These are phyloP conservation scores for Boeremia lycopersici DNA, from an alignment of 2,329 filamentous ascomycete species.

Conservation along the genomic window DNA sequence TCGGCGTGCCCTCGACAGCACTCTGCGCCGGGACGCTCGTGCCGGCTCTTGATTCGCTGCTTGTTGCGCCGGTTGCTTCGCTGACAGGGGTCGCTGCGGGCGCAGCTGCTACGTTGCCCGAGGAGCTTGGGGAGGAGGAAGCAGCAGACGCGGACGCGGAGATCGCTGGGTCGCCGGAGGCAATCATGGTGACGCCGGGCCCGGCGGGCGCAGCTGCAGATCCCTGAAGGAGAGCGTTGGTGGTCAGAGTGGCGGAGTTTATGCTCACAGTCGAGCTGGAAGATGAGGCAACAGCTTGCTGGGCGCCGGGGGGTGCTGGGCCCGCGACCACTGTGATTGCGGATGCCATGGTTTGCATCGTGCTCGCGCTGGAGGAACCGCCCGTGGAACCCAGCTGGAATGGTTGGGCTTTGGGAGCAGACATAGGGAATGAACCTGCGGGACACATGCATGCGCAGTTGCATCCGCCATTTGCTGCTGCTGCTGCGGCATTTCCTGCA, in stretches of 20 bases:
- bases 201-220: slow-evolving; percentile 28
- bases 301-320: slow-evolving; percentile 15
- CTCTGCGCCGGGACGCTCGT: slow-evolving; percentile 24
- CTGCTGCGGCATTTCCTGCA: slow-evolving; percentile 1
- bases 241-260: slow-evolving; percentile 32
- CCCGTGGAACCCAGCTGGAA: slow-evolving; percentile 36
- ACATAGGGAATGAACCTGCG: slow-evolving; percentile 39
- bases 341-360: slow-evolving; percentile 32
- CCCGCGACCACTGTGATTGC: slow-evolving; percentile 32
- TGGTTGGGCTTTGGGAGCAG: slow-evolving; percentile 30
- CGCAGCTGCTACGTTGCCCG: slow-evolving; percentile 4
- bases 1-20: slow-evolving; percentile 27
- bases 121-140: not conserved
- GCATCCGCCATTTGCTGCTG: slow-evolving; percentile 29
- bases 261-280: slow-evolving; percentile 20
- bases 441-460: slow-evolving; percentile 42
- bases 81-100: slow-evolving; percentile 1
- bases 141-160: slow-evolving; percentile 10
- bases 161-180: slow-evolving; percentile 16
- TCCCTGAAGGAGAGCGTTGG: slow-evolving; percentile 20
- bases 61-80: slow-evolving; percentile 3
- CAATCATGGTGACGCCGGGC: slow-evolving; percentile 23
- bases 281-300: slow-evolving; percentile 15
- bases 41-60: not conserved
- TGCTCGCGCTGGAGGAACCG: slow-evolving; percentile 24